Conservation (phyloP, 2,329 filamentous ascomycete genomes). For the Pseudocercospora fijiensis region DNA sequence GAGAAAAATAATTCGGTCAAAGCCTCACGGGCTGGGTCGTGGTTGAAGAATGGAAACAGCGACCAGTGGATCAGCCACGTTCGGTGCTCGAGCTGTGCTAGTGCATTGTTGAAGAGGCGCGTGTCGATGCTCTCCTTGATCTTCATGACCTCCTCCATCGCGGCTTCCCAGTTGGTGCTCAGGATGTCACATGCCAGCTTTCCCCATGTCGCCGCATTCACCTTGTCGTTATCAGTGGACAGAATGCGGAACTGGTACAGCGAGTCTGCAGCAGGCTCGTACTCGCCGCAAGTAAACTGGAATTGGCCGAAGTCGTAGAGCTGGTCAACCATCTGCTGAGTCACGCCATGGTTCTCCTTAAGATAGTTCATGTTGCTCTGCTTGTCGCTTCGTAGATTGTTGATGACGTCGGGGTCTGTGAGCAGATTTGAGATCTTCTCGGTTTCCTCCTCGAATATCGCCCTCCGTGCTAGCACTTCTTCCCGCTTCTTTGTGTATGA, state of each 20-base stretch:
- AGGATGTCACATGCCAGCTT: conserved; percentile 96
- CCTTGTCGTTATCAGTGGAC: conserved; percentile 98
- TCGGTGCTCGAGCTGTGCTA: conserved; percentile 92
- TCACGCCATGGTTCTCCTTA: conserved; percentile 94
- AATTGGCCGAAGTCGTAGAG: conserved; percentile 96
- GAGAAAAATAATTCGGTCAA: conserved; percentile 97
- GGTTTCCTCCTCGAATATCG: conserved; percentile 82
- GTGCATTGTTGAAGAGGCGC: conserved; percentile 91
- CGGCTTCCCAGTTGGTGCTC: conserved; percentile 89
- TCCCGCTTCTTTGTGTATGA: conserved; percentile 89
- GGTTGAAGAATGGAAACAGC: conserved; percentile 98
- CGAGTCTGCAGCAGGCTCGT: conserved; percentile 82
- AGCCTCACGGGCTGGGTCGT: conserved; percentile 83
- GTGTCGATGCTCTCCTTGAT: conserved; percentile 91
- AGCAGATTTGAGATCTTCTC: conserved; percentile 84
- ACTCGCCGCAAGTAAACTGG: conserved; percentile 96
- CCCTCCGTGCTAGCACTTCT: conserved; percentile 78
- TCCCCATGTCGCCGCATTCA: conserved; percentile 92
- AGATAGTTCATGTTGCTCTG: conserved; percentile 97
- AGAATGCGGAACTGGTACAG: conserved; percentile 98
- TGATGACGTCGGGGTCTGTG: conserved; percentile 84
- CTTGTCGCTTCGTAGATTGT: conserved; percentile 91
- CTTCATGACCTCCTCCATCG: conserved; percentile 86
- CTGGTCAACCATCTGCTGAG: conserved; percentile 90
- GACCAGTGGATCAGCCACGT: conserved; percentile 98